These are phyloP conservation scores for Ceriops tagal DNA, from an alignment of 345 rosid genomes.

Conservation along the genomic window DNA sequence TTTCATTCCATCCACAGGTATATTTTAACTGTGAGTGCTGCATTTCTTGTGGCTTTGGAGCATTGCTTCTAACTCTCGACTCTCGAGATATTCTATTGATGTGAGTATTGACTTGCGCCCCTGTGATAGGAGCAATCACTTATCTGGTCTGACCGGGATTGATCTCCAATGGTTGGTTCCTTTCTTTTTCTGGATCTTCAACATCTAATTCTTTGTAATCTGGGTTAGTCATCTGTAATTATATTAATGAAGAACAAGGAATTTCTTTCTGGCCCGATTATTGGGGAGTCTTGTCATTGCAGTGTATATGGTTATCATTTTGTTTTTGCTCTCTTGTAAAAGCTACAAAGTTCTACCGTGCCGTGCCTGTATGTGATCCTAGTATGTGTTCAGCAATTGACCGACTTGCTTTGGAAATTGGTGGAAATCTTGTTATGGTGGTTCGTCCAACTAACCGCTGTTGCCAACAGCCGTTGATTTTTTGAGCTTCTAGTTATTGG, in stretches of 20 bases:
- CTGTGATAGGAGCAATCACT: neutral
- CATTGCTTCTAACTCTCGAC: slow-evolving; percentile 2
- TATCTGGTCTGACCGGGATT: neutral
- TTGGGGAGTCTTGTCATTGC: neutral
- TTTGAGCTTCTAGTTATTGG: slow-evolving; percentile 8
- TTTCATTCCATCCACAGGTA: neutral
- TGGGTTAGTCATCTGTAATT: slow-evolving; percentile 3
- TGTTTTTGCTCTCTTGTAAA: no score
- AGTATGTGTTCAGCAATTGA: no score
- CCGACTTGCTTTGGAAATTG: no score
- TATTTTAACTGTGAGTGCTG: neutral
- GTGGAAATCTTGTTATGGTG: neutral
- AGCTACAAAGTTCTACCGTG: no score
- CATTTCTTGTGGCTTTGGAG: neutral
- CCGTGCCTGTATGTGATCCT: neutral
- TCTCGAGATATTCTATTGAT: neutral
- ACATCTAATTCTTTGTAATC: neutral
- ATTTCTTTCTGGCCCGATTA: neutral
- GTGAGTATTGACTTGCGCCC: neutral
- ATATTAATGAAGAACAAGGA: neutral
- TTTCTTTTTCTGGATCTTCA: neutral
- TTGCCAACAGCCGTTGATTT: neutral
- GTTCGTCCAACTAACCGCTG: neutral
- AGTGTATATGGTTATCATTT: neutral
- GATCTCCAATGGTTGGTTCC: neutral